Evolutionary conservation across 257 asterid genomes (phyloP), one percentile per base, ranked within the genome.

Genomic region (Penstemon eatonii): DNA sequence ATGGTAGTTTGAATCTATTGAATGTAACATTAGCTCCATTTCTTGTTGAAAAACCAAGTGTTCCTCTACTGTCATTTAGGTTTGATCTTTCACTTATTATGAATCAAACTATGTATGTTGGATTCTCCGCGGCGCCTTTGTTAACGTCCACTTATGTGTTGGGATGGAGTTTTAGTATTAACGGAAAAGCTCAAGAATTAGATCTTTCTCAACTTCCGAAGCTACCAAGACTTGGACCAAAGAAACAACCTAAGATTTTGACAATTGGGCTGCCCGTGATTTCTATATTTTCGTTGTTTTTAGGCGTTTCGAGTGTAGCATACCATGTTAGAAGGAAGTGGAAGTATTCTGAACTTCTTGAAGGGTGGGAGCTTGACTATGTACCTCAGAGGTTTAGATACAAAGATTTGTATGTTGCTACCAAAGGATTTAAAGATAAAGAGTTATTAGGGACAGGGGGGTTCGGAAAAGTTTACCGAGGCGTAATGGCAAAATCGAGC

Each of bases 381-480:
- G 70, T 76, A 4, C 82, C 92, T 6, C 89, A 85, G n/a, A 86
- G 96, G 65, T 85, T 78, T 67, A 76, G 33, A 45, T 89, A 81
- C 73, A 85, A 81, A 60, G 96, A 89, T 65, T 60, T 89, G 75
- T 78, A 86, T 18, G 70, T 36, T 4, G 89, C 92, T 7, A 86
- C 96, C 3, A 79, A 76, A 55, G 89, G 88, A 9, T 86, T 89
- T 11, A 76, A 47, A 40, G 89, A 86, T 37, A 77, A 67, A 6
- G 86, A 68, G 65, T 5, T 89, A 1, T 39, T 89, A 50, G 96
- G 96, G 0, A 56, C 59, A 0, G 95, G 96, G 0, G 96, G 96
- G 8, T 89, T 89, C 39, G 91, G 94, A 3, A 76, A 76, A 39
- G 96, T 89, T 0, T 89, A 89, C 54, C 73, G 63, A 71, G 96